phyloP scores from a whole-genome alignment of 2,329 filamentous ascomycete species.

The Nemania sp. region DNA sequence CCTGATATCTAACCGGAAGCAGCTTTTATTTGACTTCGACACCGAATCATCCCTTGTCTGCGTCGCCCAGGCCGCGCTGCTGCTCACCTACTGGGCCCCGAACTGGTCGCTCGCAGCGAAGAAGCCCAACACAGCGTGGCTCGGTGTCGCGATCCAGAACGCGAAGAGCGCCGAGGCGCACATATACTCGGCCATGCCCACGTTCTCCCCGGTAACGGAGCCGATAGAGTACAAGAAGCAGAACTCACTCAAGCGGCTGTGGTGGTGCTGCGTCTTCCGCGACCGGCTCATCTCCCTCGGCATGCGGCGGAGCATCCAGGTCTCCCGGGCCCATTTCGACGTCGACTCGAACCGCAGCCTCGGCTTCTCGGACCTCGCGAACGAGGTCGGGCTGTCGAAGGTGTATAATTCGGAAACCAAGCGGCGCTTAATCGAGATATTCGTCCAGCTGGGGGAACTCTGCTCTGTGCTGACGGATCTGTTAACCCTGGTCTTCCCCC shows the following conservation, averaged over 20 bases:
- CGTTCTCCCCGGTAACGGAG: conserved; percentile 47
- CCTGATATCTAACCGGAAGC: conserved; percentile 19
- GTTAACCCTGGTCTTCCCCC: conserved; percentile 59
- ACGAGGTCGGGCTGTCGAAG: conserved; percentile 59
- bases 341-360: conserved; percentile 55
- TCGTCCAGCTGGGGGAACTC: conserved; percentile 60
- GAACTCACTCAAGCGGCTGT: conserved; percentile 61
- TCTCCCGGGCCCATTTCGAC: conserved; percentile 61
- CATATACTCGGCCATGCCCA: conserved; percentile 54
- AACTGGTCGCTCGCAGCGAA: conserved; percentile 57
- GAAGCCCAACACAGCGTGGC: conserved; percentile 62
- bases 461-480: conserved; percentile 62
- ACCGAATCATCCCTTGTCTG: conserved; percentile 57
- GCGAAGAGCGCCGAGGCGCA: conserved; percentile 60
- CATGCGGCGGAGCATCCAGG: conserved; percentile 63
- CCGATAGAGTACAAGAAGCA: conserved; percentile 54
- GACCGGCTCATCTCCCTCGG: conserved; percentile 63
- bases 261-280: conserved; percentile 67
- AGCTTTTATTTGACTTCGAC: conserved; percentile 60
- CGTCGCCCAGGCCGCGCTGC: conserved; percentile 57
- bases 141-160: conserved; percentile 62
- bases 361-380: conserved; percentile 57
- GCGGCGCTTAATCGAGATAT: conserved; percentile 57
- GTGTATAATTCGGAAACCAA: conserved; percentile 62
- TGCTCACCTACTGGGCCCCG: conserved; percentile 54